Percentiles rank a stretch among this genome's conserved stretches.
Evolutionary conservation across 2,329 filamentous ascomycete genomes (phyloP).

Genomic region (Cercospora sp.): DNA sequence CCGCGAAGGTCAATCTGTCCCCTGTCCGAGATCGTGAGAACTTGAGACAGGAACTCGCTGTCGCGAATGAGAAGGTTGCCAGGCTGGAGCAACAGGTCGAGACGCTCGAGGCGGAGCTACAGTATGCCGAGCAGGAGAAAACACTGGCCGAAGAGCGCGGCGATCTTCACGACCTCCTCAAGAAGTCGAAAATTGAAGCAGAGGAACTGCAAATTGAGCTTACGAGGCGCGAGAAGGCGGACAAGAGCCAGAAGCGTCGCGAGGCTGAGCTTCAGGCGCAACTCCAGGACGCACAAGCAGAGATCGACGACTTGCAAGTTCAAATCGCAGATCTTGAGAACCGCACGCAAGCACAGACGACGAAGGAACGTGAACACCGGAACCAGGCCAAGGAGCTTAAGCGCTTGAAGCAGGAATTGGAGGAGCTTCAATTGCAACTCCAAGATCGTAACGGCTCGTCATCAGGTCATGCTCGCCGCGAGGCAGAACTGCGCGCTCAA

Average conservation of each 20-base stretch:
- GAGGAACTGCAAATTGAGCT: slow-evolving; percentile 67
- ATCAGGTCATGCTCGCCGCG: slow-evolving; percentile 39
- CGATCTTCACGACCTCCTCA: slow-evolving; percentile 62
- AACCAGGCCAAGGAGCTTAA: slow-evolving; percentile 38
- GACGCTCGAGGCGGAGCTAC: slow-evolving; percentile 59
- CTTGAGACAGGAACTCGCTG: slow-evolving; percentile 37
- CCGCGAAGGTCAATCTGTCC: slow-evolving; percentile 32
- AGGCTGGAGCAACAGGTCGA: slow-evolving; percentile 56
- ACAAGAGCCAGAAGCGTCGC: slow-evolving; percentile 58
- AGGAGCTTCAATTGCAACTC: slow-evolving; percentile 47
- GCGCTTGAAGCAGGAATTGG: slow-evolving; percentile 35
- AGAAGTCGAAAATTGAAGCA: slow-evolving; percentile 58
- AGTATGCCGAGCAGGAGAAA: slow-evolving; percentile 54
- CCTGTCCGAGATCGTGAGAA: slow-evolving; percentile 40
- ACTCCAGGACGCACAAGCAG: slow-evolving; percentile 58
- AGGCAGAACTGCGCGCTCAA: slow-evolving; percentile 44
- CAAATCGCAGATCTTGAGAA: slow-evolving; percentile 54
- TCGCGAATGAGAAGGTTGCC: slow-evolving; percentile 39
- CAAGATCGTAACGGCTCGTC: slow-evolving; percentile 45
- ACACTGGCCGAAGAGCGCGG: slow-evolving; percentile 57
- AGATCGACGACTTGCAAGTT: slow-evolving; percentile 51
- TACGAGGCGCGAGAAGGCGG: slow-evolving; percentile 65
- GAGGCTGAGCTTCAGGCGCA: slow-evolving; percentile 65
- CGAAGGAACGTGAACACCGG: slow-evolving; percentile 43
- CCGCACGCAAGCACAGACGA: slow-evolving; percentile 29